Evolutionary conservation across 2,329 filamentous ascomycete genomes (phyloP), one percentile per base, ranked within the genome.

Genomic region (Myrmaecium sp.): DNA sequence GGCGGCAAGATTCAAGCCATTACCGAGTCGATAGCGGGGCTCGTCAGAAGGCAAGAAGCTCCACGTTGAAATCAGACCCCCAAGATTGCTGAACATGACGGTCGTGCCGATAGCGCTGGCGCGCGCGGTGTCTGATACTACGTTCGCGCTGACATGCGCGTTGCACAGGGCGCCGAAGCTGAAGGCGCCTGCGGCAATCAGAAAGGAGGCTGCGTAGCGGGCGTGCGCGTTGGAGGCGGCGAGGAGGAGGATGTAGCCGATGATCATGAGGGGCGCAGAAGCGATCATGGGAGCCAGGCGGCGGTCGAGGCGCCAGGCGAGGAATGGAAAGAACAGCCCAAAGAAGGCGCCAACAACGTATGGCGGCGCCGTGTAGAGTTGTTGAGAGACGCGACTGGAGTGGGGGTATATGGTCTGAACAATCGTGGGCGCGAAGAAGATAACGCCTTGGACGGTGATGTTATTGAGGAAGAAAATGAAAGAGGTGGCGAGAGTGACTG

Each of bases 71-170:
- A 76, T 61, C 17, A 80, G 45, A 0, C 74, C 76, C 2, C 76
- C 76, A n/a, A 80, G 43, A 29, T 79, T 80, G 15, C 74, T 76
- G 14, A 77, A 54, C 73, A 80, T 79, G 40, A 80, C 69, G 28
- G 69, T 70, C 0, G 64, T 66, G 7, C 67, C 73, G 23, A 80
- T 75, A 3, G 71, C 72, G 1, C 69, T 63, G 6, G 67, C 69
- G 9, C 74, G 62, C 0, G 75, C 70, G 0, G 75, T 77, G 37
- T 81, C 76, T 4, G 69, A 71, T 5, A 79, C 64, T 0, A 81
- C 73, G 36, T 80, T 80, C 5, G 73, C 74, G 0, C 72, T 68
- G 1, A 66, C 69, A 29, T 79, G 64, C 0, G 74, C 74, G 34
- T 75, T 78, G 36, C 64, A 66, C 8, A 81, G 59, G 0, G 74